These are phyloP conservation scores for Nakataea oryzae DNA, from an alignment of 2,329 filamentous ascomycete species.

Conservation along the genomic window DNA sequence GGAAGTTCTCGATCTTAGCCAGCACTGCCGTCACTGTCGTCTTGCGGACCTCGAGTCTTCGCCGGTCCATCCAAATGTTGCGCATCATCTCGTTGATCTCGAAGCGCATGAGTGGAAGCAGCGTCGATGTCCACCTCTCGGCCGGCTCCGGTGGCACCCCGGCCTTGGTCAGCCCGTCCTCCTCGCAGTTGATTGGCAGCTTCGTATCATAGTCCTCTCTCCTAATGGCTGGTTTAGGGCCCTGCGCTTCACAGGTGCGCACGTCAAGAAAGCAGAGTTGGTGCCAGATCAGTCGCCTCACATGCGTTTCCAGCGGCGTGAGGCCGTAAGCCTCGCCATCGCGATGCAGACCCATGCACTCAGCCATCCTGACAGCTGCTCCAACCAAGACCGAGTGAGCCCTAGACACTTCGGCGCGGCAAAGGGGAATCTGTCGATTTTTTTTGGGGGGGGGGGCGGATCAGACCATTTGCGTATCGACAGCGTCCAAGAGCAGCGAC, in stretches of 20 bases:
- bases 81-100: slow-evolving; percentile 67
- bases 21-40: slow-evolving; percentile 54
- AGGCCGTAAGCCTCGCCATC: slow-evolving; percentile 59
- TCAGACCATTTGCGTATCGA: background rate
- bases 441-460: background rate
- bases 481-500: background rate
- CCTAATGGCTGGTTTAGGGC: slow-evolving; percentile 61
- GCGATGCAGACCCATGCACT: slow-evolving; percentile 68
- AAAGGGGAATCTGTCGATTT: slow-evolving; percentile 50
- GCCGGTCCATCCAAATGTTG: slow-evolving; percentile 58
- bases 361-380: slow-evolving; percentile 61
- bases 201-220: slow-evolving; percentile 66
- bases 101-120: slow-evolving; percentile 57
- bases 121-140: slow-evolving; percentile 56
- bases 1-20: slow-evolving; percentile 59
- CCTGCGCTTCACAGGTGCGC: slow-evolving; percentile 63
- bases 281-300: slow-evolving; percentile 65
- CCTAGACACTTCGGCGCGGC: slow-evolving; percentile 60
- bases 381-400: slow-evolving; percentile 64
- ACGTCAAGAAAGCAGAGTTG: slow-evolving; percentile 70
- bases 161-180: slow-evolving; percentile 44
- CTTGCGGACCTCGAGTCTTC: slow-evolving; percentile 50
- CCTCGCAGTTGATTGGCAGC: slow-evolving; percentile 61
- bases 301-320: slow-evolving; percentile 57
- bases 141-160: slow-evolving; percentile 30